phyloP scores from a whole-genome alignment of 2,329 filamentous ascomycete species.

The Neopestalotiopsis clavispora region DNA sequence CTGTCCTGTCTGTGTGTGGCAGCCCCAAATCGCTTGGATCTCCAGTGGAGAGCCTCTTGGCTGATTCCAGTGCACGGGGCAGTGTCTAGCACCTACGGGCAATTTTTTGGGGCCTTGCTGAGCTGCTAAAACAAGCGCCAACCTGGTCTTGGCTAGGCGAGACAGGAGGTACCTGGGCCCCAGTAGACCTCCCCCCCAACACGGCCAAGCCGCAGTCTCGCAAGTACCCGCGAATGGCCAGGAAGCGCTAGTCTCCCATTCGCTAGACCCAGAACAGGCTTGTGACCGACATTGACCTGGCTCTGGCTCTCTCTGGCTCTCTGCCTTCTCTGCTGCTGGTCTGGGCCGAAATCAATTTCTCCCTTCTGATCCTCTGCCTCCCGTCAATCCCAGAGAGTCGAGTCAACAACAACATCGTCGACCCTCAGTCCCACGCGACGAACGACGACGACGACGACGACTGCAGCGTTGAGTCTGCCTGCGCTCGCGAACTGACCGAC shows the following conservation, averaged over 20 bases:
- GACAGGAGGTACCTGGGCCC: neutral
- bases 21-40: constrained; percentile 12
- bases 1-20: neutral
- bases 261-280: constrained; percentile 1
- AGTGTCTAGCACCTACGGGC: constrained; percentile 14
- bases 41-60: constrained; percentile 4
- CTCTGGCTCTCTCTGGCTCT: neutral
- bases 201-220: neutral
- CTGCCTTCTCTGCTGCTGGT: neutral
- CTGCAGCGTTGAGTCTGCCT: neutral
- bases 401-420: constrained; percentile 12
- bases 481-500: neutral
- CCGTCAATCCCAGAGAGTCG: constrained; percentile 3
- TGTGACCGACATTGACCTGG: constrained; percentile 1
- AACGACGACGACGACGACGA: neutral
- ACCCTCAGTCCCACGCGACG: neutral
- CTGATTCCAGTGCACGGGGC: constrained; percentile 16
- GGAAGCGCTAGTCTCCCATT: constrained; percentile 7
- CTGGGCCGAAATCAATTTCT: constrained; percentile 15
- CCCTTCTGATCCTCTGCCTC: constrained; percentile 3
- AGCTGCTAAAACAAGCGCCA: constrained; percentile 3
- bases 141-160: constrained; percentile 5
- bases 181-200: neutral
- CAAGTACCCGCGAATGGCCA: constrained; percentile 1
- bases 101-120: constrained; percentile 8